Evolutionary conservation across 1,284 basidiomycete genomes (phyloP).

Genomic region (Neotropicomus parvogracilis): DNA sequence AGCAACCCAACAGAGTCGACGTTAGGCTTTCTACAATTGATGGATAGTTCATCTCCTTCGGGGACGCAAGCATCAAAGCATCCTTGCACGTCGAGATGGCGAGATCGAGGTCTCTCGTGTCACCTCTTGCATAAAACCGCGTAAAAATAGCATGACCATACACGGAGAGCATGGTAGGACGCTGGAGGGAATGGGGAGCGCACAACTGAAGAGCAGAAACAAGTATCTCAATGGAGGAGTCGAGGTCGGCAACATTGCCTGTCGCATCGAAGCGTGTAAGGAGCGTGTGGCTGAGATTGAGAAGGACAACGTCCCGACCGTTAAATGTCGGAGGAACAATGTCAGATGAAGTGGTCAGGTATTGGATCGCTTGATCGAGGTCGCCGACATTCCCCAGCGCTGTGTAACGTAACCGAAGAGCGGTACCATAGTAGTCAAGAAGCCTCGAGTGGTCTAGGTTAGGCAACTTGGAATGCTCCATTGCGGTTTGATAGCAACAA

Average conservation of each 20-base stretch:
- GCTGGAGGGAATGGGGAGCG: constrained; percentile 6
- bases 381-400: constrained; percentile 15
- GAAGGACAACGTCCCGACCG: constrained; percentile 14
- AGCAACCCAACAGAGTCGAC: constrained; percentile 8
- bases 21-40: constrained; percentile 8
- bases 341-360: constrained; percentile 17
- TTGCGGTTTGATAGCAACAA: constrained; percentile 16
- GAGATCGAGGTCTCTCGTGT: constrained; percentile 16
- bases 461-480: constrained; percentile 16
- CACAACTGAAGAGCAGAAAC: constrained; percentile 18
- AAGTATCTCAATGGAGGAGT: constrained; percentile 18
- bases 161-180: constrained; percentile 12
- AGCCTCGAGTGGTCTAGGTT: constrained; percentile 22
- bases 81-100: constrained; percentile 18
- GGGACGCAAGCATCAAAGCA: constrained; percentile 10
- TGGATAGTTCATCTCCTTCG: constrained; percentile 1
- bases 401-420: constrained; percentile 18
- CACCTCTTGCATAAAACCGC: constrained; percentile 18
- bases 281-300: constrained; percentile 12
- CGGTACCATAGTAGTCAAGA: constrained; percentile 22
- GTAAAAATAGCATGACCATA: constrained; percentile 17
- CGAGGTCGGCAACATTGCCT: constrained; percentile 13
- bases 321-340: constrained; percentile 16
- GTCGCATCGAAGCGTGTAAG: constrained; percentile 11
- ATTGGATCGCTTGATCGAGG: constrained; percentile 24